phyloP scores from a whole-genome alignment of 192 early-diverging fungal species.

The Bifiguratus adelaidae region DNA sequence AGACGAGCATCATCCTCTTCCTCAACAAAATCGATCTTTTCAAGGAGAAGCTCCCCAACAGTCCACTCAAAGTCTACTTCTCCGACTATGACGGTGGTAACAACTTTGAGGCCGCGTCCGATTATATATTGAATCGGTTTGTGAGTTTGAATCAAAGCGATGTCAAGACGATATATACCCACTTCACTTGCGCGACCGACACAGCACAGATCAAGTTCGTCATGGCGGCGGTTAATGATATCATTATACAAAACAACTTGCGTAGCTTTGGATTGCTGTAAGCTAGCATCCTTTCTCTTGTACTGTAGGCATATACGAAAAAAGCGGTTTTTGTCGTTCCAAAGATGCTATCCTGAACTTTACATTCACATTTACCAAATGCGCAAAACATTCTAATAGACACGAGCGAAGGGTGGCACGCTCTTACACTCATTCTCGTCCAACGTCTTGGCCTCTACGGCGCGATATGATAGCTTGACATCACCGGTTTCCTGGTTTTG shows the following conservation, averaged over 20 bases:
- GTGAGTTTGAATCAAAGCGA: constrained; percentile 70
- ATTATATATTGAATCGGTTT: constrained; percentile 74
- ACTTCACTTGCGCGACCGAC: constrained; percentile 84
- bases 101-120: constrained; percentile 64
- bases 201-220: constrained; percentile 82
- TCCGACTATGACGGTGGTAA: constrained; percentile 71
- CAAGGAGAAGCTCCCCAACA: constrained; percentile 75
- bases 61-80: constrained; percentile 84
- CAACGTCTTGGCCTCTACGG: constrained; percentile 70
- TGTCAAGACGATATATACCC: constrained; percentile 77
- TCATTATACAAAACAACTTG: constrained; percentile 78
- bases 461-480: constrained; percentile 75
- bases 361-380: too few species aligned
- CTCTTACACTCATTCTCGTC: constrained; percentile 90
- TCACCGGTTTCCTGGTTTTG: constrained; percentile 70
- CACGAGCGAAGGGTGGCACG: constrained; percentile 80
- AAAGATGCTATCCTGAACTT: too few species aligned
- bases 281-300: constrained; percentile 1
- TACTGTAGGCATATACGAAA: neutral
- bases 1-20: constrained; percentile 97
- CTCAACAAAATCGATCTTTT: constrained; percentile 98
- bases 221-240: constrained; percentile 86
- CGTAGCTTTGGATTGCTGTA: constrained; percentile 70
- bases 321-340: too few species aligned
- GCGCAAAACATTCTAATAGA: constrained; percentile 69